Conservation (phyloP, 1,284 basidiomycete genomes). For the Cutaneotrichosporon sp. region DNA sequence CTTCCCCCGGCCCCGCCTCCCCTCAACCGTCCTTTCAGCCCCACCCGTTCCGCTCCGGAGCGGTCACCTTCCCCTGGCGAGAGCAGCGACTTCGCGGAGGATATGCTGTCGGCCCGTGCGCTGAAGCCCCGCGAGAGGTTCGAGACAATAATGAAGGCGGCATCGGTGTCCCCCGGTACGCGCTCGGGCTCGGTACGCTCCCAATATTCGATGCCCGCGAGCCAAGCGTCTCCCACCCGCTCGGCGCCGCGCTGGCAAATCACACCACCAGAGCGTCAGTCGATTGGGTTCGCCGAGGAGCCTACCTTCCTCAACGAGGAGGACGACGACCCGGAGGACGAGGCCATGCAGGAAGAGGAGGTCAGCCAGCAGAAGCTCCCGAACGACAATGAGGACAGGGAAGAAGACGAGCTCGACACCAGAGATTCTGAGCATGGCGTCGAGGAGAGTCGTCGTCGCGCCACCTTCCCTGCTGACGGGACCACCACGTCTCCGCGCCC, state of each 20-base stretch:
- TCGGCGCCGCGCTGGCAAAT: not conserved
- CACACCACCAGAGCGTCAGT: not conserved
- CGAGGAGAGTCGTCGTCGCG: not conserved
- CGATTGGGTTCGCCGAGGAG: not conserved
- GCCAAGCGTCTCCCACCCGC: not conserved
- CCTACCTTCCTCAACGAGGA: conserved; percentile 5
- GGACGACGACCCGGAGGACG: not conserved
- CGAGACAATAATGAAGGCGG: not conserved
- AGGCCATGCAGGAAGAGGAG: not conserved
- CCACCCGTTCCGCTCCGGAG: not conserved
- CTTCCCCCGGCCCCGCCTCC: not conserved
- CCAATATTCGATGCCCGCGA: too few species aligned
- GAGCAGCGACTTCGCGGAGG: conserved; percentile 11
- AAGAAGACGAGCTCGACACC: not conserved
- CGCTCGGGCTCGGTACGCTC: not conserved
- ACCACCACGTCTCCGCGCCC: not conserved
- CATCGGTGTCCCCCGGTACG: not conserved
- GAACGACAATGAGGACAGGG: not conserved
- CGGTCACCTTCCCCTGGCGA: not conserved
- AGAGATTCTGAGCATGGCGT: not conserved
- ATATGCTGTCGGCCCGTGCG: conserved; percentile 1
- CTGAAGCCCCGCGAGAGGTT: not conserved
- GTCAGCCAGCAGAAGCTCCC: too few species aligned
- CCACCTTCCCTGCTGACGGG: not conserved
- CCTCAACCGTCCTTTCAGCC: not conserved